Percentiles rank a stretch among this genome's conserved stretches.
Conservation (phyloP, 1,284 basidiomycete genomes). For the Cutaneotrichosporon sp. region DNA sequence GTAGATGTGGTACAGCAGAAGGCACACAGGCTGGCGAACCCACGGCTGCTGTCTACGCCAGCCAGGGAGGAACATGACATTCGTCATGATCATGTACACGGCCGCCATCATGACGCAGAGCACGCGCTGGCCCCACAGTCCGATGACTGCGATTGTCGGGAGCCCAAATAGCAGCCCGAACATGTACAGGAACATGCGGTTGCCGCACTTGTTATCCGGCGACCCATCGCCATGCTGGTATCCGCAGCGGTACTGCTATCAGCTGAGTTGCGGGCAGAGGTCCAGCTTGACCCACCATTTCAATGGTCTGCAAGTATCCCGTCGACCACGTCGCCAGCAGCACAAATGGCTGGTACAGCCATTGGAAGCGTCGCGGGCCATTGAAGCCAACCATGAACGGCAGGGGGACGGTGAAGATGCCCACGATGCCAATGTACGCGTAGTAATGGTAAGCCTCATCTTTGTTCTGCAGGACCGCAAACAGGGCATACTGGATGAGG, state of each 20-base stretch:
- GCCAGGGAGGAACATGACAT: not conserved
- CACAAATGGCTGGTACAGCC: conserved; percentile 46
- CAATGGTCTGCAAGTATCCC: conserved; percentile 33
- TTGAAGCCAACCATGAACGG: conserved; percentile 43
- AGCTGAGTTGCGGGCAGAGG: not conserved
- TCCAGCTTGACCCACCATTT: conserved; percentile 32
- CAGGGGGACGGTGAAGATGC: conserved; percentile 44
- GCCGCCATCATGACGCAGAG: conserved; percentile 64
- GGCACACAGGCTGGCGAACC: conserved; percentile 1
- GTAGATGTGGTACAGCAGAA: conserved; percentile 51
- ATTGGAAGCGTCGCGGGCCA: conserved; percentile 7
- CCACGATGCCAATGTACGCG: conserved; percentile 43
- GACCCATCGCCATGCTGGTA: conserved; percentile 2
- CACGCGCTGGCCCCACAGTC: conserved; percentile 66
- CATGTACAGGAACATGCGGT: conserved; percentile 13
- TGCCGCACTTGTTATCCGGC: not conserved
- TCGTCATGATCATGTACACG: conserved; percentile 56
- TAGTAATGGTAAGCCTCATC: conserved; percentile 32
- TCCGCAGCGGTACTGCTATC: conserved; percentile 1
- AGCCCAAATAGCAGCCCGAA: conserved; percentile 54
- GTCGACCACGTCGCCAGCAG: conserved; percentile 42
- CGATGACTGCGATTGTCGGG: conserved; percentile 74
- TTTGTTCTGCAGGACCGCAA: conserved; percentile 29
- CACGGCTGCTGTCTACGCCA: conserved; percentile 1
- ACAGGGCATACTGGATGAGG: conserved; percentile 44